Percentiles rank a stretch among this genome's conserved stretches.
Evolutionary conservation across 352 stramenopile genomes (phyloP).

Genomic region (Saprolegnia diclina): DNA sequence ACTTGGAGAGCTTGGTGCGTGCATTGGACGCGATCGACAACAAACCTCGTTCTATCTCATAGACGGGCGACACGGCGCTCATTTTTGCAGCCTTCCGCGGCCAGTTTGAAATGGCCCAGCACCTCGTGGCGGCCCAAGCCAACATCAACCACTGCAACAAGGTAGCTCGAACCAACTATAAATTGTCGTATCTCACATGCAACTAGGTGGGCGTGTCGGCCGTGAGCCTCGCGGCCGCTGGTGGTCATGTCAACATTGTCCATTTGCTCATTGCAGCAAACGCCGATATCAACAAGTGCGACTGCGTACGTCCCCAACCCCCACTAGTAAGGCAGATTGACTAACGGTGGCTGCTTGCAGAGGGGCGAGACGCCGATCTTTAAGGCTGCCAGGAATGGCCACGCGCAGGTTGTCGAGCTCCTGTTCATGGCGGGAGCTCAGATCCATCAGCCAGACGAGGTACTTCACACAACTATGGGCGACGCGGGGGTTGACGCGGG

Average conservation of each 20-base stretch:
- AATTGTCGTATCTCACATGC: not conserved
- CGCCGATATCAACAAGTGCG: slow-evolving; percentile 9
- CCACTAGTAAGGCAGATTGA: not conserved
- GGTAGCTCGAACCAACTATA: not conserved
- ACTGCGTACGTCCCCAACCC: not conserved
- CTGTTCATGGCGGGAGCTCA: not conserved
- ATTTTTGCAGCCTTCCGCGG: not conserved
- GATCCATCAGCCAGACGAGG: not conserved
- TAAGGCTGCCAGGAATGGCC: slow-evolving; percentile 6
- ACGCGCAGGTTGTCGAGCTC: not conserved
- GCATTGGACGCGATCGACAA: not conserved
- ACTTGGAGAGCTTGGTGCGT: not conserved
- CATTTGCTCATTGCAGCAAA: not conserved
- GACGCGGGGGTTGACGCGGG: not conserved
- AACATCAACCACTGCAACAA: not conserved
- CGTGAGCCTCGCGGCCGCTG: not conserved
- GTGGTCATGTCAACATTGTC: not conserved
- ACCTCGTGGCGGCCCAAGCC: not conserved
- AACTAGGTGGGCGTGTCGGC: not conserved
- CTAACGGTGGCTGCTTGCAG: not conserved
- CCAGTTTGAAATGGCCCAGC: not conserved
- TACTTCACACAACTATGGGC: not conserved
- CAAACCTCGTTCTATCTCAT: not conserved
- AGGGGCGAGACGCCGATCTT: slow-evolving; percentile 10
- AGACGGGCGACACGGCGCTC: not conserved